These are phyloP conservation scores for Parafenestella ontariensis DNA, from an alignment of 2,329 filamentous ascomycete genomes.

Conservation along the genomic window DNA sequence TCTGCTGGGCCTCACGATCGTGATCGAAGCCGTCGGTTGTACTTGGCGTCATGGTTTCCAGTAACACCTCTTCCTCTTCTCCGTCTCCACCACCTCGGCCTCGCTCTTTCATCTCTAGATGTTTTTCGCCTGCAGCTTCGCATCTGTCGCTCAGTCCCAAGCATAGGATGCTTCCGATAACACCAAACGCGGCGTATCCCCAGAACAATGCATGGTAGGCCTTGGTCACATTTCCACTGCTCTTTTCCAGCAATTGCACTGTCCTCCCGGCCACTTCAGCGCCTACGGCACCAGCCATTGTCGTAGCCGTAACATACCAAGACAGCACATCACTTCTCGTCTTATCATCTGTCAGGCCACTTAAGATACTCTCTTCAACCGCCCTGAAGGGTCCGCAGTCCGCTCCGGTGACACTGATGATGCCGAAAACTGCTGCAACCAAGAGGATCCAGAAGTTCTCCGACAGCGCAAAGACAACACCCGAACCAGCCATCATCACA, in stretches of 20 bases:
- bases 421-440: conserved; percentile 47
- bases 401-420: conserved; percentile 46
- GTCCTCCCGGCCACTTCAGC: conserved; percentile 49
- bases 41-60: conserved; percentile 44
- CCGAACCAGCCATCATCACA: conserved; percentile 47
- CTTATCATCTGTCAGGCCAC: conserved; percentile 44
- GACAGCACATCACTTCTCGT: conserved; percentile 48
- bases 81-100: conserved; percentile 18
- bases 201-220: conserved; percentile 54
- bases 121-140: conserved; percentile 46
- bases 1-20: conserved; percentile 20
- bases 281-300: conserved; percentile 46
- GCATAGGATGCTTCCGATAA: conserved; percentile 49
- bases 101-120: conserved; percentile 33
- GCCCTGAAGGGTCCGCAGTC: conserved; percentile 47
- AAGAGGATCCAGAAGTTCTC: conserved; percentile 50
- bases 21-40: conserved; percentile 41
- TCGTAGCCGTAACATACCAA: conserved; percentile 50
- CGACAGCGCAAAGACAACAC: conserved; percentile 44
- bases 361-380: conserved; percentile 46
- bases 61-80: conserved; percentile 45
- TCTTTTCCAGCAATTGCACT: conserved; percentile 48
- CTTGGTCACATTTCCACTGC: conserved; percentile 46
- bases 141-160: conserved; percentile 50
- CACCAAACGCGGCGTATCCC: conserved; percentile 52